Evolutionary conservation across 2,329 filamentous ascomycete genomes (phyloP), one percentile per base, ranked within the genome.

Genomic region (Scleromitrula shiraiana): DNA sequence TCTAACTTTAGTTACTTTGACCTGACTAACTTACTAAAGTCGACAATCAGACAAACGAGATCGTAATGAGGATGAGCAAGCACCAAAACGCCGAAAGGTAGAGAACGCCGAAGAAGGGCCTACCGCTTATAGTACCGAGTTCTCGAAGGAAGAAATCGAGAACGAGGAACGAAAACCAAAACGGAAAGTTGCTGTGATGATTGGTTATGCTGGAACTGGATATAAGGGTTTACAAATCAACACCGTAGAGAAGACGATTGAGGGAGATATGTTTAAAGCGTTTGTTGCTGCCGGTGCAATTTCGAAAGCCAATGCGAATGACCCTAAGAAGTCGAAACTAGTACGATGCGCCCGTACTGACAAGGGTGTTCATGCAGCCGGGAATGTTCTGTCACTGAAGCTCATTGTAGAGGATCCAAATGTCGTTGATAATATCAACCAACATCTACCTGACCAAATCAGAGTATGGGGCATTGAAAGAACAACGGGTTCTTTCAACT

Each of bases 221-320:
- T 98, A 98, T 73, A 90, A 88, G 69, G 93, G 93, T 61, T 94
- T 98, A 83, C 93, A 98, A 70, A 85, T 98, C 64, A 82, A 83
- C 65, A 74, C 75, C 59, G 70, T 81, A 55, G 82, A 95, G 63
- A 90, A 89, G 70, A 98, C 91, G 0, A 97, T 98, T 55, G 93
- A 98, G 70, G 87, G 91, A 36, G 93, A 98, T 59, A 73, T 98
- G 3, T 98, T 98, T 70, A 79, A 81, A 26, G 93, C 93, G 3
- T 91, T 98, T 59, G 85, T 98, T 53, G 80, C 82, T 3, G 90
- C 93, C 3, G 87, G 90, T 15, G 90, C 93, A 32, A 95, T 98
- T 53, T 94, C 90, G 41, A 97, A 97, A 67, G 88, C 88, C 53
- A 98, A 98, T 64, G 93, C 93, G 19, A 83, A 95, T 59, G 93